Conservation (phyloP, 805 yeast genomes). For the Blastobotrys muscicola region DNA sequence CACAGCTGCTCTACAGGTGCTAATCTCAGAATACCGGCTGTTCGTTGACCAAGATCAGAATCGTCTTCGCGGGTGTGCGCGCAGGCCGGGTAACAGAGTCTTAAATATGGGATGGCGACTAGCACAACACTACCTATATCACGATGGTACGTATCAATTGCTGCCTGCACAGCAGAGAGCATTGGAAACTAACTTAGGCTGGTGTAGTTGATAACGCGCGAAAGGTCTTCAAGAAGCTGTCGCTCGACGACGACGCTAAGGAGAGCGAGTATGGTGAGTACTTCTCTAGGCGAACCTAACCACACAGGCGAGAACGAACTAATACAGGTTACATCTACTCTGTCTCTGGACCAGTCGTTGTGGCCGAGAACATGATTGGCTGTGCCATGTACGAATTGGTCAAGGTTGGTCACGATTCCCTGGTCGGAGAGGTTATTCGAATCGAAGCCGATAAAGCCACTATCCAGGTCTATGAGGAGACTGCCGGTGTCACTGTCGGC, state of each 20-base stretch:
- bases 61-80: no score
- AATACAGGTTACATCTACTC: conserved; percentile 53
- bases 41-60: no score
- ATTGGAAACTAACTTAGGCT: conserved; percentile 43
- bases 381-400: conserved; percentile 99
- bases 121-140: not conserved
- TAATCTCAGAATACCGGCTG: no score
- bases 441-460: conserved; percentile 95
- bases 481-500: conserved; percentile 98
- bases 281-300: conserved; percentile 1
- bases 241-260: conserved; percentile 56
- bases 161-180: not conserved
- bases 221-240: conserved; percentile 78
- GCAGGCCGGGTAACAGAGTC: no score
- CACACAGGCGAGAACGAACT: not conserved
- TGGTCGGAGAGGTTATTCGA: conserved; percentile 98
- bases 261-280: conserved; percentile 73
- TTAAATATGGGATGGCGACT: no score
- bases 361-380: conserved; percentile 98
- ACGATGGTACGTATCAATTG: not conserved
- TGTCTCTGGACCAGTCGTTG: conserved; percentile 95
- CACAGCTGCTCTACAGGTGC: no score
- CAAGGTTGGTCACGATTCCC: conserved; percentile 91
- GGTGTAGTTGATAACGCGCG: conserved; percentile 97
- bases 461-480: conserved; percentile 97